Percentiles rank a stretch among this genome's conserved stretches.
Conservation (phyloP, 108 stramenopile genomes). For the Discostella pseudostelligera region DNA sequence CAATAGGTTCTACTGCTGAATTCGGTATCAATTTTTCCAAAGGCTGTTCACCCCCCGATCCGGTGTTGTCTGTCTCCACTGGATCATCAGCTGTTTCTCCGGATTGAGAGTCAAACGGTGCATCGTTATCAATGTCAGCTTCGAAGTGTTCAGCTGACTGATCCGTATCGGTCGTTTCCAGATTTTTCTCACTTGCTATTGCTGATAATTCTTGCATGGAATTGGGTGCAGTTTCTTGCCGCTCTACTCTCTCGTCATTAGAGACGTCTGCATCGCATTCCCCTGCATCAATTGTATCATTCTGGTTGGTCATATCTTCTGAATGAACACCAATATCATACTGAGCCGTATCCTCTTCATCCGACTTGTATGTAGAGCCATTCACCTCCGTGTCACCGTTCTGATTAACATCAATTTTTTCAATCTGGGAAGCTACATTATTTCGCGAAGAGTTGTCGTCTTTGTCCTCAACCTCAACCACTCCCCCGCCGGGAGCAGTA, state of each 20-base stretch:
- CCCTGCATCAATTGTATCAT: no score
- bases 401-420: not conserved
- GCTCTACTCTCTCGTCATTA: no score
- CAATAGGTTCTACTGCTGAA: conserved; percentile 2
- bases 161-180: no score
- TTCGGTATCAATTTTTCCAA: not conserved
- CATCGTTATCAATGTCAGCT: not conserved
- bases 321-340: no score
- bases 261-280: no score
- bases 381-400: not conserved
- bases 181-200: no score
- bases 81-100: not conserved
- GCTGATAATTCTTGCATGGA: no score
- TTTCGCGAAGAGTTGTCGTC: not conserved
- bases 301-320: no score
- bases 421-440: not conserved
- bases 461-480: not conserved
- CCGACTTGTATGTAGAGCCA: no score
- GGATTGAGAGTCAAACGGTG: not conserved
- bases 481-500: not conserved
- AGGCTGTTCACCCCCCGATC: not conserved
- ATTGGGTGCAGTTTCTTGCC: no score
- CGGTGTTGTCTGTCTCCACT: not conserved
- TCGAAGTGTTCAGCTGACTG: no score
- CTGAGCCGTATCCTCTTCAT: no score